phyloP scores from a whole-genome alignment of 2,329 filamentous ascomycete species.

The Botrytis tulipae region DNA sequence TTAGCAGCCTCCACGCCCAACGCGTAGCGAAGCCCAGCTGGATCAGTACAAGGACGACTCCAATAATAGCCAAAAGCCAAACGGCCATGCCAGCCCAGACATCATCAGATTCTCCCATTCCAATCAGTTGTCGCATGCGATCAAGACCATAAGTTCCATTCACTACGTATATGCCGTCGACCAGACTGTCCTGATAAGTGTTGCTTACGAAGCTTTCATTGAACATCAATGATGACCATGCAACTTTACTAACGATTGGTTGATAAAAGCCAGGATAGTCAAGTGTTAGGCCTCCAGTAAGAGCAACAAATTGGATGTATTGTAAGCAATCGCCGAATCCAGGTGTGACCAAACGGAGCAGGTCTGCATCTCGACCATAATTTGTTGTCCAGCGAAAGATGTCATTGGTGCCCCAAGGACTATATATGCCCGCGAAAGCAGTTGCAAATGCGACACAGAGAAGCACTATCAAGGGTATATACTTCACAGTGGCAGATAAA shows the following conservation, averaged over 20 bases:
- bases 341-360: conserved; percentile 87
- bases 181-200: conserved; percentile 61
- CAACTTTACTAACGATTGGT: conserved; percentile 80
- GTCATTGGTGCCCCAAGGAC: conserved; percentile 89
- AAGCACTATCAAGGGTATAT: conserved; percentile 75
- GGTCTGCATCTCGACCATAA: conserved; percentile 89
- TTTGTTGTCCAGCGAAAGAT: conserved; percentile 97
- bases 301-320: conserved; percentile 88
- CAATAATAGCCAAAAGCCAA: conserved; percentile 80
- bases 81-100: conserved; percentile 94
- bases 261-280: conserved; percentile 94
- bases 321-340: conserved; percentile 96
- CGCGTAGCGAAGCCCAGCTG: conserved; percentile 75
- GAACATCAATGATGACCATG: conserved; percentile 91
- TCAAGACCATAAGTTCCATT: conserved; percentile 79
- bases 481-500: conserved; percentile 69
- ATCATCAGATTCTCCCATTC: conserved; percentile 72
- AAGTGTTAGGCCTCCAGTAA: conserved; percentile 84
- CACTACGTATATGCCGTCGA: conserved; percentile 84
- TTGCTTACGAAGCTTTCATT: conserved; percentile 82
- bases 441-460: conserved; percentile 80
- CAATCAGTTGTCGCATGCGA: conserved; percentile 74
- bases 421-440: conserved; percentile 79
- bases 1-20: conserved; percentile 72
- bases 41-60: conserved; percentile 62